Evolutionary conservation across 2,329 filamentous ascomycete genomes (phyloP).

Genomic region (Domatiomyces globalis): DNA sequence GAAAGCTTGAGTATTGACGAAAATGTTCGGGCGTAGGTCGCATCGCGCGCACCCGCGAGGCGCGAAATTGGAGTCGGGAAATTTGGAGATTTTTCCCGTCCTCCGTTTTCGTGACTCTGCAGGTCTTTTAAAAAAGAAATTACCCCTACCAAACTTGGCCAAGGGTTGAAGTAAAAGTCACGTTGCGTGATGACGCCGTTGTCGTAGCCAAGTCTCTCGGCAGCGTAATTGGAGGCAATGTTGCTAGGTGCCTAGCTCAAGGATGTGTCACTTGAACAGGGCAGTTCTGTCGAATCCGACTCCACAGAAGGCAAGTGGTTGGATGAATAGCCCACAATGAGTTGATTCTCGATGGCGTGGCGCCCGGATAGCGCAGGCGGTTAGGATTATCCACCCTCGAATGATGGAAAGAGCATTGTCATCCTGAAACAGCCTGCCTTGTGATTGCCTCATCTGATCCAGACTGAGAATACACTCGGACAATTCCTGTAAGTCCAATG

Average conservation of each 20-base stretch:
- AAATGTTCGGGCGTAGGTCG: too few species aligned
- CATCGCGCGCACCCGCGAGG: too few species aligned
- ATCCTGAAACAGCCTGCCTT: background rate
- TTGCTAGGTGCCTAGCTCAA: background rate
- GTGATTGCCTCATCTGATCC: background rate
- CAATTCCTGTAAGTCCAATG: background rate
- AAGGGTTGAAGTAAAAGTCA: background rate
- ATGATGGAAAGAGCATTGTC: background rate
- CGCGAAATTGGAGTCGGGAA: too few species aligned
- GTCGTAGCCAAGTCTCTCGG: background rate
- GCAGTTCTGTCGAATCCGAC: background rate
- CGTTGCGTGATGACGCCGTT: background rate
- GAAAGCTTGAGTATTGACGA: too few species aligned
- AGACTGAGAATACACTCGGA: background rate
- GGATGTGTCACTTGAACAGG: background rate
- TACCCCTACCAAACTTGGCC: background rate
- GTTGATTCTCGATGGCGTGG: background rate
- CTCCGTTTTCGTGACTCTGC: too few species aligned
- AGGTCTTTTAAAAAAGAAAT: too few species aligned
- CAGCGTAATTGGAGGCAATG: background rate
- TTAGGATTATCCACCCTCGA: background rate
- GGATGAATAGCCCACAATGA: background rate
- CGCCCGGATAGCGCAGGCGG: background rate
- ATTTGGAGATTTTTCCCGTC: too few species aligned
- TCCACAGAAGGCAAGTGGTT: background rate